Evolutionary conservation across 2,329 filamentous ascomycete genomes (phyloP), one percentile per base, ranked within the genome.

Genomic region (Xylaria arbuscula): DNA sequence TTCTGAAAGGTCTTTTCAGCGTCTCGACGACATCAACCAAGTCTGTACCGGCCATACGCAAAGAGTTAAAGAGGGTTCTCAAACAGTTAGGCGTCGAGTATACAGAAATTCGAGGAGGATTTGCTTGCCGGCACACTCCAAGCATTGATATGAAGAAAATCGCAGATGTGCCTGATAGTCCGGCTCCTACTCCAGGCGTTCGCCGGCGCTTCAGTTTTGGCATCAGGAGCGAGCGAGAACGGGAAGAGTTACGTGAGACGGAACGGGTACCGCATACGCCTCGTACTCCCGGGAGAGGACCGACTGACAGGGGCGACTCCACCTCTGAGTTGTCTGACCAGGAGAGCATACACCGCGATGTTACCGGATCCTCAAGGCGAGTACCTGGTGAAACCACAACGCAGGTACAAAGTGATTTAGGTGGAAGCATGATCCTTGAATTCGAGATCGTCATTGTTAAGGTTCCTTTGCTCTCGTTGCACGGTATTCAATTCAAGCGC

Each of bases 391-490:
- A 97, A 81, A 98, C 94, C 28, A 94, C 90, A 58, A 98, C 94
- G 3, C 93, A 96, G 68, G 94, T 98, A 28, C 93, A 97, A 78
- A 95, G 89, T 73, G 95, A 98, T 75, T 87, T 97, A 34, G 94
- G 94, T 2, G 91, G 89, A 66, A 95, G 89, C 80, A 90, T 97
- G 87, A 86, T 93, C 47, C 84, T 98, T 61, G 90, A 93, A 72
- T 99, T 98, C 77, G 96, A 99, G 79, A 97, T 98, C 71, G 90
- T 98, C 73, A 96, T 99, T 74, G 96, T 99, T 78, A 99, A 99
- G 82, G 94, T 99, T 32, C 96, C 96, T 13, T 84, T 99, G 60
- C 89, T 99, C 69, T 94, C 92, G 50, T 83, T 99, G 66, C 95
- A 99, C 77, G 96, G 96, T 57, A 94, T 99, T 70, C 96, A 98